Percentiles rank a stretch among this genome's conserved stretches.
phyloP scores from a whole-genome alignment of 306 rosid genomes.

The Abrus precatorius region DNA sequence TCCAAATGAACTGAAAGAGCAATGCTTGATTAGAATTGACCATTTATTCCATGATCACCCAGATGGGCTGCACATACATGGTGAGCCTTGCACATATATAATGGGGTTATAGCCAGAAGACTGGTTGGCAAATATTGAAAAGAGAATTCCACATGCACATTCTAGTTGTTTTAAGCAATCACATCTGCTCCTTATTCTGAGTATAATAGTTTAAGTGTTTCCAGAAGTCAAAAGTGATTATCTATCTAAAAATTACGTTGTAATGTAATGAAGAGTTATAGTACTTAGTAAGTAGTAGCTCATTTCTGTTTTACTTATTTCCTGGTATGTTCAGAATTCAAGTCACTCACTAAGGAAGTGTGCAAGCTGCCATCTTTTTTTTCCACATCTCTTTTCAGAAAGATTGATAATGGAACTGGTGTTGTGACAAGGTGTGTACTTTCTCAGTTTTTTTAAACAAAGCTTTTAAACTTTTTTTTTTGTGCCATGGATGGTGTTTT shows the following conservation, averaged over 20 bases:
- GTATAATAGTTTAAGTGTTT: constrained; percentile 39
- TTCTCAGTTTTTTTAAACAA: constrained; percentile 6
- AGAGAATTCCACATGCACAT: constrained; percentile 33
- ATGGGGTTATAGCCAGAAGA: constrained; percentile 38
- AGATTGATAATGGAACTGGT: constrained; percentile 87
- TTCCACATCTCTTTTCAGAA: constrained; percentile 78
- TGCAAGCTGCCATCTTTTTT: constrained; percentile 98
- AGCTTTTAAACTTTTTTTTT: constrained; percentile 12
- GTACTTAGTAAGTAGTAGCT: neutral
- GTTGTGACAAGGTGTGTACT: constrained; percentile 80
- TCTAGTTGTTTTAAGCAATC: constrained; percentile 39
- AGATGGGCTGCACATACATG: constrained; percentile 85
- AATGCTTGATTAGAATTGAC: constrained; percentile 71
- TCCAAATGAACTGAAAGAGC: constrained; percentile 84
- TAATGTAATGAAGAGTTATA: constrained; percentile 11
- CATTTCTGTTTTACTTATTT: constrained; percentile 52
- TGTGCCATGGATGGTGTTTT: constrained; percentile 34
- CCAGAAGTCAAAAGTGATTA: constrained; percentile 27
- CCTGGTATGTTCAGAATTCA: constrained; percentile 74
- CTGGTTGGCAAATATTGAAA: constrained; percentile 32
- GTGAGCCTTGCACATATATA: constrained; percentile 63
- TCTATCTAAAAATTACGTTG: constrained; percentile 13
- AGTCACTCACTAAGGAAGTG: constrained; percentile 83
- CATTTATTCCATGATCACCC: constrained; percentile 76
- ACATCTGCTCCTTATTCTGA: neutral